A percentile compares a stretch with the other conserved stretches of the same genome.
These are phyloP conservation scores for Catharanthus roseus DNA, from an alignment of 257 asterid species.

Conservation along the genomic window DNA sequence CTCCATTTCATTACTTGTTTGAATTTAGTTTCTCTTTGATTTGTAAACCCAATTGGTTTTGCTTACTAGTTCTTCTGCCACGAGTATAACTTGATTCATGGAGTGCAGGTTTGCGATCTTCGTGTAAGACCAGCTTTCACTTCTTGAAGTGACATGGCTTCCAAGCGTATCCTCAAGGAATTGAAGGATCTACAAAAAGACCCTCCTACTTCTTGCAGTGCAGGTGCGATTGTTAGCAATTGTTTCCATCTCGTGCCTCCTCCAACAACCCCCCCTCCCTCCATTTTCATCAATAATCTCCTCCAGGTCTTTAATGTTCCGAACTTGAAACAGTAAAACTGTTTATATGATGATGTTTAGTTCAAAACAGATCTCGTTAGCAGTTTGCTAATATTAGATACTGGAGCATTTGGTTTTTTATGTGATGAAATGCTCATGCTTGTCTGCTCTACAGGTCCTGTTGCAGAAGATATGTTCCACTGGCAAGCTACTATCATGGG, in stretches of 20 bases:
- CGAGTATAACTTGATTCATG: neutral
- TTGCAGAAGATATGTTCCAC: conserved; percentile 50
- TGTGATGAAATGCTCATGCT: neutral
- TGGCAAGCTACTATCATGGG: conserved; percentile 61
- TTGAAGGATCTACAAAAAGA: conserved; percentile 54
- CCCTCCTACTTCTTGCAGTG: conserved; percentile 55
- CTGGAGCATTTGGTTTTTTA: neutral
- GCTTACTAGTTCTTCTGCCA: neutral
- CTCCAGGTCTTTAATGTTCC: neutral
- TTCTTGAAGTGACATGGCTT: conserved; percentile 20
- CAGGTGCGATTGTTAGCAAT: conserved; percentile 23
- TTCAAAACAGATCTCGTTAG: neutral
- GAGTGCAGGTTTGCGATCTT: neutral
- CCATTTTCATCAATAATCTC: neutral
- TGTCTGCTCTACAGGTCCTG: conserved; percentile 30
- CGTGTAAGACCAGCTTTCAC: neutral
- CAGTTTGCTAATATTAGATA: neutral
- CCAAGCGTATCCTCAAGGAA: conserved; percentile 51
- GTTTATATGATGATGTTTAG: neutral
- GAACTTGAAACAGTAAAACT: too few species aligned
- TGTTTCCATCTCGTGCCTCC: neutral
- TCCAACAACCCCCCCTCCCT: neutral
- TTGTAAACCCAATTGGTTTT: neutral
- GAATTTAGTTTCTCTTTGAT: neutral
- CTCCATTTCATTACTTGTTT: neutral